Evolutionary conservation across 2,329 filamentous ascomycete species (phyloP), one percentile per base, ranked within the genome.

Genomic region (Polytolypa hystricis): DNA sequence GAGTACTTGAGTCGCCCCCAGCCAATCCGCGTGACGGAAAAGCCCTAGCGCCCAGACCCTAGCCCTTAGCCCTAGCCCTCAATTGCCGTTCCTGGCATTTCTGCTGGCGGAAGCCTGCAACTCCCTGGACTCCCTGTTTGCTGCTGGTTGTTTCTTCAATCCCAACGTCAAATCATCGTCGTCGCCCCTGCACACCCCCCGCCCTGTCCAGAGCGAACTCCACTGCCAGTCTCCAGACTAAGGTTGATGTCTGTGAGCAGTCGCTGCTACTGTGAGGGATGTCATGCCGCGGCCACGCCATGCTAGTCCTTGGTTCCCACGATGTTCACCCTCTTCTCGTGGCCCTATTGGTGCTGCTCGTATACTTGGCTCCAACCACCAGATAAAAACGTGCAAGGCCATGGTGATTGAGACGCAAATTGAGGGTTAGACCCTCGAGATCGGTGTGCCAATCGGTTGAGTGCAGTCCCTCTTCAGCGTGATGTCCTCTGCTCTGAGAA

Each of bases 1-100:
- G 38, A 44, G 42, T 44, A 47, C 23, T 30, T 17, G 21, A 10
- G 15, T 10, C 14, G 23, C 34, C 42, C 45, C 35, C 38, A 46
- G 36, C 38, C 31, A 21, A 25, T 21, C 16, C 29, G 37, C 15
- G 16, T 31, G 34, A 40, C 37, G 34, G 20, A 27, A 30, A 39
- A 38, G 30, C 28, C 37, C 17, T 40, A 35, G 34, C 37, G 36
- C 17, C 27, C 17, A 23, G 10, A 19, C 20, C 18, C 26, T 39
- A 37, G 33, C 34, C 33, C 30, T 31, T 23, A 16, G 12, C 7
- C 37, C 35, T 11, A 15, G 29, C 14, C 28, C 27, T 17, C 25
- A 21, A 23, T 20, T n/a, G 11, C 28, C 27, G 35, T 25, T 23
- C 35, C 28, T 31, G 35, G 19, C 17, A 5, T 15, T 14, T 23